Percentiles rank a stretch among this genome's conserved stretches.
Conservation (phyloP, 1,139 yeast genomes). For the Geotrichum macrosporum region DNA sequence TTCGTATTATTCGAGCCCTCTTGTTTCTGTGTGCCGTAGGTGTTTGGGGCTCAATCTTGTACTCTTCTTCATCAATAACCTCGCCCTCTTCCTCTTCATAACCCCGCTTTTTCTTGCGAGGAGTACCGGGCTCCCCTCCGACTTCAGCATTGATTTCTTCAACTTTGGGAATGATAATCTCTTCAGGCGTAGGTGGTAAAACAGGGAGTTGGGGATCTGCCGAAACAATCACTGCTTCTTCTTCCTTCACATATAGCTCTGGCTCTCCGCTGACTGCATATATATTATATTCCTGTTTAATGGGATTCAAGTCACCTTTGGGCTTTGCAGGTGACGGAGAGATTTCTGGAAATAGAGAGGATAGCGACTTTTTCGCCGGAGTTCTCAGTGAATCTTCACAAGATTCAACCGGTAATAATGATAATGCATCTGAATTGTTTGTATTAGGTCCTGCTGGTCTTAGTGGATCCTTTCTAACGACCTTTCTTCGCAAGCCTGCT, state of each 20-base stretch:
- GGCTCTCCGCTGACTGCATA: too few species aligned
- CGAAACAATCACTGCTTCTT: too few species aligned
- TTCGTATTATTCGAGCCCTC: background rate
- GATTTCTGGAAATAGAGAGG: slow-evolving; percentile 14
- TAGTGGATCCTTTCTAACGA: slow-evolving; percentile 12
- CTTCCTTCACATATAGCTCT: too few species aligned
- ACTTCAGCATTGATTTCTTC: too few species aligned
- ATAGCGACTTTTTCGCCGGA: slow-evolving; percentile 1
- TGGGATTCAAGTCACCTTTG: background rate
- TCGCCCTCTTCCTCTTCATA: too few species aligned
- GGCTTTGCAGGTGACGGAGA: slow-evolving; percentile 2
- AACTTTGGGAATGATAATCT: too few species aligned
- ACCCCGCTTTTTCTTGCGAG: background rate
- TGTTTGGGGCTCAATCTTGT: slow-evolving; percentile 4
- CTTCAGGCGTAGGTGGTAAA: too few species aligned
- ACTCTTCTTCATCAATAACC: background rate
- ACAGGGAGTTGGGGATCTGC: too few species aligned
- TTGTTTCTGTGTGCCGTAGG: slow-evolving; percentile 1
- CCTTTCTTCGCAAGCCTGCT: slow-evolving; percentile 9
- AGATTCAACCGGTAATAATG: background rate
- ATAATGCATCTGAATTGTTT: background rate
- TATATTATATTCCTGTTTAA: too few species aligned
- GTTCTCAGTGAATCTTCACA: background rate
- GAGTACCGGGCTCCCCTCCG: slow-evolving; percentile 2
- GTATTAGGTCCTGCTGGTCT: slow-evolving; percentile 4